phyloP scores from a whole-genome alignment of 139 green algal species.

The Eudorina sp. region DNA sequence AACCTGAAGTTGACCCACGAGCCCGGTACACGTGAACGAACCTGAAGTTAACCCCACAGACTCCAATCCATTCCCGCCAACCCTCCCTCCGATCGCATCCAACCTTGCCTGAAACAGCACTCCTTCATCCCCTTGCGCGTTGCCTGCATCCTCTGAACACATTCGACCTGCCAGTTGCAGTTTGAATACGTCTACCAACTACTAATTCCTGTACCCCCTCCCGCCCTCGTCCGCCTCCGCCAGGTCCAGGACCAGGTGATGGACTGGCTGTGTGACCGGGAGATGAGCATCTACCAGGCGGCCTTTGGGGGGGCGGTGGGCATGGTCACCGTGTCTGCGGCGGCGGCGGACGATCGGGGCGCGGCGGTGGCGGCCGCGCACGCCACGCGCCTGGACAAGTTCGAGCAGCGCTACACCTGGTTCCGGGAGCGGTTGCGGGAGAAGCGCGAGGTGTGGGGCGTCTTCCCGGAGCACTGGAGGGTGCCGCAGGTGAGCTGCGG shows the following conservation, averaged over 20 bases:
- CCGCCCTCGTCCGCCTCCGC: not conserved
- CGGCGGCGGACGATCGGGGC: constrained; percentile 65
- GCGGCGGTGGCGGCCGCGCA: constrained; percentile 36
- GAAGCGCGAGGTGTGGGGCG: constrained; percentile 78
- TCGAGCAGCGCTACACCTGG: constrained; percentile 93
- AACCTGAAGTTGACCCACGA: no score
- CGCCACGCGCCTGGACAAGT: constrained; percentile 88
- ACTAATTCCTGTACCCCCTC: no score
- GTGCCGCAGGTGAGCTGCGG: constrained; percentile 79
- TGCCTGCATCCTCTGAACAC: no score
- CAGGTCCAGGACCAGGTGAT: constrained; percentile 92
- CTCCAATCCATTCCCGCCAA: no score
- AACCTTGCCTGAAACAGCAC: no score
- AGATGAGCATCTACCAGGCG: constrained; percentile 91
- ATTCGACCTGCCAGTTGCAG: no score
- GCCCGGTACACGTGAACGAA: no score
- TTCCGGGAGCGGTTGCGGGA: constrained; percentile 71
- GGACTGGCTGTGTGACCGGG: constrained; percentile 87
- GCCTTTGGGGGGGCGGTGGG: constrained; percentile 80
- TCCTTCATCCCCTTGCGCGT: no score
- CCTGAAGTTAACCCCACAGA: no score
- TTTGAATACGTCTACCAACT: no score
- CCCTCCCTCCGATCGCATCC: no score
- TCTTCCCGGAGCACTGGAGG: constrained; percentile 94
- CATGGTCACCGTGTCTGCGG: not conserved